A percentile compares a stretch with the other conserved stretches of the same genome.
These are phyloP conservation scores for Ananas comosus DNA, from an alignment of 176 grass and related monocot genomes.

Conservation along the genomic window DNA sequence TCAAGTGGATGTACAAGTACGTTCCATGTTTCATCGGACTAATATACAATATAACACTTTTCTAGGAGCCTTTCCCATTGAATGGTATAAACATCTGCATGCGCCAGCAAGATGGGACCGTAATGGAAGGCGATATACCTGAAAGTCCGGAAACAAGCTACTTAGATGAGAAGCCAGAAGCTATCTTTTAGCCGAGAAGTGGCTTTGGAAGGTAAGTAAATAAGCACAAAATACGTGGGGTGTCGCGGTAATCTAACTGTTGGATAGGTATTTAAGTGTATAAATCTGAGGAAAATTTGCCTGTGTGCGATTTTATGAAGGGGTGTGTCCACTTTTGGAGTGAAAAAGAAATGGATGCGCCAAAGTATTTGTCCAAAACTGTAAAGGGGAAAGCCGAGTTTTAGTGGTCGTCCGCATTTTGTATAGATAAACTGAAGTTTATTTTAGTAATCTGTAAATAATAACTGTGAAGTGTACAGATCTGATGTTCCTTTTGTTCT, in stretches of 20 bases:
- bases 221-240: background rate
- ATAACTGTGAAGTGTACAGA: too few relatives aligned
- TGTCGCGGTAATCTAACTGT: background rate
- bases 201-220: background rate
- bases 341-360: background rate
- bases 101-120: conserved; percentile 31
- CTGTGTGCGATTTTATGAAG: background rate
- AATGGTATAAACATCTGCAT: conserved; percentile 47
- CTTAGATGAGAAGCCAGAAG: background rate
- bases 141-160: conserved; percentile 20
- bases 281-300: background rate
- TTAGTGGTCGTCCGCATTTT: too few relatives aligned
- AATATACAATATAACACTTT: background rate
- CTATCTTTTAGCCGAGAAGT: background rate
- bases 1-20: too few relatives aligned
- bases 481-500: too few relatives aligned
- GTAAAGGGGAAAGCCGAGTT: too few relatives aligned
- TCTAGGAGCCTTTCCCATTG: conserved; percentile 55
- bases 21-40: background rate
- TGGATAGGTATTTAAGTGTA: conserved; percentile 6
- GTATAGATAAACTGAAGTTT: too few relatives aligned
- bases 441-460: too few relatives aligned
- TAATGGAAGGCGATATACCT: conserved; percentile 12
- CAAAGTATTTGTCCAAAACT: too few relatives aligned
- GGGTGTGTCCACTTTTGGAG: background rate